Percentiles rank a stretch among this genome's conserved stretches.
phyloP scores from a whole-genome alignment of 2,329 filamentous ascomycete species.

The Fusarium sp. region DNA sequence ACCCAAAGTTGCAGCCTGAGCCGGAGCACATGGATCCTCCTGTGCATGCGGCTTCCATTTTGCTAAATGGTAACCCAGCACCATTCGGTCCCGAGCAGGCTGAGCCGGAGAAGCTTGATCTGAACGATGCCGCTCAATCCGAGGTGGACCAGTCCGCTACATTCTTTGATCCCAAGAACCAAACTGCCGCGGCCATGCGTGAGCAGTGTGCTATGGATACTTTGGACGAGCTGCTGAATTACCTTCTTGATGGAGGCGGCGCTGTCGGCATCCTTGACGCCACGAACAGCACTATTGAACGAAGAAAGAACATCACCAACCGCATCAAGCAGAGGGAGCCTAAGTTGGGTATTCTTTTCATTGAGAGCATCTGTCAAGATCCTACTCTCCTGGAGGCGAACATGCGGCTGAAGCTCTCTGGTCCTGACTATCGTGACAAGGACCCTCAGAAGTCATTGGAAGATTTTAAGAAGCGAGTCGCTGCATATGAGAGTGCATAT shows the following conservation, averaged over 20 bases:
- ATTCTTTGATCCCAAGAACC: slow-evolving; percentile 94
- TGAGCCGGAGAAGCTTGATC: slow-evolving; percentile 52
- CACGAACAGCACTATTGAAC: slow-evolving; percentile 92
- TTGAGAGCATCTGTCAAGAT: slow-evolving; percentile 93
- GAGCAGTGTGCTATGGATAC: slow-evolving; percentile 95
- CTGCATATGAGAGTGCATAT: slow-evolving; percentile 93
- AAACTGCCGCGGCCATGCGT: slow-evolving; percentile 80
- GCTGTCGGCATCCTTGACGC: slow-evolving; percentile 96
- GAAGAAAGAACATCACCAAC: slow-evolving; percentile 84
- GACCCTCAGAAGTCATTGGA: slow-evolving; percentile 84
- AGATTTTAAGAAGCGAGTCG: slow-evolving; percentile 93
- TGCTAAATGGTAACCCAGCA: slow-evolving; percentile 63
- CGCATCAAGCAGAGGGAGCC: slow-evolving; percentile 85
- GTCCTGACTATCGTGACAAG: slow-evolving; percentile 94
- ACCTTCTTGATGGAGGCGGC: slow-evolving; percentile 82
- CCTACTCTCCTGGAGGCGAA: slow-evolving; percentile 88
- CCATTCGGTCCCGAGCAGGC: slow-evolving; percentile 45
- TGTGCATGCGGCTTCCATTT: slow-evolving; percentile 64
- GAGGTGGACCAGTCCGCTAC: slow-evolving; percentile 86
- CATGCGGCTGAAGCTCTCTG: slow-evolving; percentile 95
- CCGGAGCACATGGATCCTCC: slow-evolving; percentile 55
- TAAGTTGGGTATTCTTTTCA: slow-evolving; percentile 89
- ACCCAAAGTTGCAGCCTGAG: slow-evolving; percentile 47
- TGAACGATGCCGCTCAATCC: slow-evolving; percentile 48
- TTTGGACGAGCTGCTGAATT: slow-evolving; percentile 89